Evolutionary conservation across 2,329 filamentous ascomycete species (phyloP), one percentile per base, ranked within the genome.

Genomic region (Exophiala aquamarina): DNA sequence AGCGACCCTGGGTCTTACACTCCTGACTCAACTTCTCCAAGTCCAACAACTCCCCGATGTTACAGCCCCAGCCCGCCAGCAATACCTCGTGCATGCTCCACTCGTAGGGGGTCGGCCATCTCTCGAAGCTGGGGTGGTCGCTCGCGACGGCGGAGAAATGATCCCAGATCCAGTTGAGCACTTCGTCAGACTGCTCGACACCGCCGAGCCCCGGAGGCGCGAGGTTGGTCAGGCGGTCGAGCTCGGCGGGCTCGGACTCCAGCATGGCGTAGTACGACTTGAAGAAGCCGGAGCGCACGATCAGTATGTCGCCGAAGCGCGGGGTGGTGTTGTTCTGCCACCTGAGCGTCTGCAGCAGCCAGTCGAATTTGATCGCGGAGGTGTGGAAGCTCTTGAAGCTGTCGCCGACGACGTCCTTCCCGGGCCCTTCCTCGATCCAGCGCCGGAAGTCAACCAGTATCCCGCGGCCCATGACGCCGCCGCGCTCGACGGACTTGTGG

Each of bases 361-460:
- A 29, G 62, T 55, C 49, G 23, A 59, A 50, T 34, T 58, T 59
- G 35, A 57, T 63, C 1, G 65, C 57, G 5, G 63, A 63, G 1
- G 69, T 61, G 18, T 67, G 58, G 47, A 77, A 73, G 3, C 66
- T 59, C 11, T 49, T 31, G 36, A 59, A 59, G 15, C 18, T 14
- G 20, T 19, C 42, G 18, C 32, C 44, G 10, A 49, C 53, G 20
- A 52, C 19, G 1, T 50, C 53, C 23, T 32, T 2, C 11, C 50
- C 46, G 2, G 68, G 60, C 1, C 68, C 64, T n/a, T 72, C 54
- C 3, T 56, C 55, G 8, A 51, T 56, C 66, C 70, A 78, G 1
- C 67, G 59, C 4, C 59, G 62, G 39, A 69, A 74, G 61, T 76
- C 73, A 15, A 76, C 57, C 15, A 76, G 64, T n/a, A 76, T 66